phyloP scores from a whole-genome alignment of 176 grass and related monocot species.

The Aegilops speltoides region DNA sequence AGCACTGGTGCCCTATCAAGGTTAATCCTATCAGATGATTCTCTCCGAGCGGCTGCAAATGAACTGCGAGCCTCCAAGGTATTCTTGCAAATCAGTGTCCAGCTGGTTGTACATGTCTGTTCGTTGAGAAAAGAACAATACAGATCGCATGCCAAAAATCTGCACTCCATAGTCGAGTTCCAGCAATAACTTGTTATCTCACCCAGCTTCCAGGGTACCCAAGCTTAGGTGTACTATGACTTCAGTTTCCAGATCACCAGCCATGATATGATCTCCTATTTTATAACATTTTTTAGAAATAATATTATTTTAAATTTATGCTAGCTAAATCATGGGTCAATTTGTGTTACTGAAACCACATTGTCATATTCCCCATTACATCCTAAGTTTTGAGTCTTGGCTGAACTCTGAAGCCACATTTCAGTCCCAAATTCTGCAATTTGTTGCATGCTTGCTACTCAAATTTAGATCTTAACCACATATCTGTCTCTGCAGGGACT shows the following conservation, averaged over 20 bases:
- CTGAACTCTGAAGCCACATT: background rate
- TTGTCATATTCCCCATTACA: background rate
- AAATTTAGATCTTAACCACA: background rate
- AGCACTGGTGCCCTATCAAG: slow-evolving; percentile 94
- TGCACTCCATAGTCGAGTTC: background rate
- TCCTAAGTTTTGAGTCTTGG: background rate
- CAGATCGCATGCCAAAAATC: slow-evolving; percentile 9
- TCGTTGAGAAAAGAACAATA: background rate
- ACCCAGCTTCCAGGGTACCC: background rate
- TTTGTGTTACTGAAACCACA: background rate
- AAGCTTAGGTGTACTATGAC: background rate
- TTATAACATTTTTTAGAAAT: background rate
- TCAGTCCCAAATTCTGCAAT: background rate
- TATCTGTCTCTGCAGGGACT: slow-evolving; percentile 46
- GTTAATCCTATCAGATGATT: slow-evolving; percentile 95
- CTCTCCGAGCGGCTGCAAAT: slow-evolving; percentile 79
- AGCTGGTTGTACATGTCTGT: background rate
- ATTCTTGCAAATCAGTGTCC: slow-evolving; percentile 5
- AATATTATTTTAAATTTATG: background rate
- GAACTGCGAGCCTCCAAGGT: slow-evolving; percentile 89
- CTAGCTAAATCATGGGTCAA: background rate
- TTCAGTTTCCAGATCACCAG: background rate
- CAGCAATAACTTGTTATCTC: background rate
- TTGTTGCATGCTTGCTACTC: background rate
- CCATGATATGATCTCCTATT: background rate